Evolutionary conservation across 495 filamentous ascomycete species (phyloP), one percentile per base, ranked within the genome.

Genomic region (Penicillium tannophilum): DNA sequence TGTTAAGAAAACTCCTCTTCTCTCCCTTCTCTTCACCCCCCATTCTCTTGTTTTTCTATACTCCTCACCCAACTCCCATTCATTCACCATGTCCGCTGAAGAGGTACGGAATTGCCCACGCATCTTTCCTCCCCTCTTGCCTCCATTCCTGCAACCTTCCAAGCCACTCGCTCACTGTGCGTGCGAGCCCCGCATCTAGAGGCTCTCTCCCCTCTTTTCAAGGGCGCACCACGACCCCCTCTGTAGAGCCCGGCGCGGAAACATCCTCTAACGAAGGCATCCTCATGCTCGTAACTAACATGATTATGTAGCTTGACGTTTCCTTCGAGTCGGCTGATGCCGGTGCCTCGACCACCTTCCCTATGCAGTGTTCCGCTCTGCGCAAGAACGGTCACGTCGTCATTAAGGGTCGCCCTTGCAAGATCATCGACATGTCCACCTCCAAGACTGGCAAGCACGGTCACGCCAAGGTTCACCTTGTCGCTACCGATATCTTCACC

Each of bases 401-500:
- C 70, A 98, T 99, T 81, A 98, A 99, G 86, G 79, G 82, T 74
- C 93, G 94, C 68, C 94, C 94, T 62, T 99, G 94, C 92, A 98
- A 97, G 88, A 99, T 99, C 69, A 90, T 97, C 76, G 94, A 97
- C 72, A 99, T 99, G 94, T 93, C 90, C 61, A 99, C 94, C 80
- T 99, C 94, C 73, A 99, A 99, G 92, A 99, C 94, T 62, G 94
- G 94, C 77, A 99, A 99, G 90, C 94, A 99, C 89, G 94, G 94
- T 77, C 94, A 99, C 88, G 94, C 94, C 78, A 99, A 99, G 88
- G 94, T 98, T 75, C 92, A 99, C 83, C 79, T 99, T 60, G 87
- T 95, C 69, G 94, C 90, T 72, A 86, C 93, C 74, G 94, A 99
- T 75, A 97, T 99, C 83, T 99, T 99, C 85, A 99, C 92, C 60